Evolutionary conservation across 441 rosid species (phyloP), one percentile per base, ranked within the genome.

Genomic region (Arabidopsis lyrata): DNA sequence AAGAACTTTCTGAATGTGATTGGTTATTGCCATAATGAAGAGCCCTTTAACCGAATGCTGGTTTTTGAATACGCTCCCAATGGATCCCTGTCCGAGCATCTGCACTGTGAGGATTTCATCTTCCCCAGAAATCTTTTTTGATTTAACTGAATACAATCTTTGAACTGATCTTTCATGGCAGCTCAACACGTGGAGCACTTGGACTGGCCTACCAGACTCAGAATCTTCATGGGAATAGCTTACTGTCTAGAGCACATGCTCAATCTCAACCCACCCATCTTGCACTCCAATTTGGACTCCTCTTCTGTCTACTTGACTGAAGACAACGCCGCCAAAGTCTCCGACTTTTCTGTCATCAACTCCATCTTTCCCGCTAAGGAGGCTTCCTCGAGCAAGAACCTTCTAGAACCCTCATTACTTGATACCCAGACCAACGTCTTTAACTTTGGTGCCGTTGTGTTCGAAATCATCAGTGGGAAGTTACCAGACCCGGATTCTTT

Each of bases 61-160:
- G 91, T 95, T 73, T 95, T 91, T 39, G 98, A 95, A 82, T 95
- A 95, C 73, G 95, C 98, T 63, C 94, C 98, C 27, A 95, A 90
- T 70, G 99, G 99, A 78, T 88, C 91, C 5, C 94, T 95, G 71
- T 93, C 84, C 41, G 99, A 95, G 83, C 98, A 96, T 85, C 84
- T 96, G 63, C 96, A 96, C 63, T 56, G 99, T 96, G 58, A 90
- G 97, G 81, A 36, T 59, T 56, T 18, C 66, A 27, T 55, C 29
- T 61, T 13, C 32, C 7, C 50, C 14, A 14, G 3, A 35, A 34
- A 6, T 42, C 48, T 11, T 57, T 4, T 29, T 29, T 29, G 31
- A 15, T 13, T 29, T 1, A 16, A 36, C 20, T 52, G 6, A 44
- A 44, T 57, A 8, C 55, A 29, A 18, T 35, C 50, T 44, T 29